Conservation (phyloP, 106 monocot species). For the Apostasia shenzhenica region DNA sequence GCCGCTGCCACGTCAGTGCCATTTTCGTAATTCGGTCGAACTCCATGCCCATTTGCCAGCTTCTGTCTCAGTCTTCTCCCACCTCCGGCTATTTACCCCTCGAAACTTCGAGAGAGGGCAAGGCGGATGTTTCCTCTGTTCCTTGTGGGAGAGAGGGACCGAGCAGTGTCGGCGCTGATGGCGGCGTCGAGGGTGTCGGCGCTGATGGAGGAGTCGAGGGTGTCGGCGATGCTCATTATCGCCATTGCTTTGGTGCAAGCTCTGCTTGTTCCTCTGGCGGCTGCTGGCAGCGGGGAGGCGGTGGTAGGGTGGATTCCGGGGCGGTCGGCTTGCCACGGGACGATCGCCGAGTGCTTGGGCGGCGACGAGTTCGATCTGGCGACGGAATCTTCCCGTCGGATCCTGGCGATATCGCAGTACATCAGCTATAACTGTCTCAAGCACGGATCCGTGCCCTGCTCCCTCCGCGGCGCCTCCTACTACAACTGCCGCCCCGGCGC, state of each 20-base stretch:
- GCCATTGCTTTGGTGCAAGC: background rate
- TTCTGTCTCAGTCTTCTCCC: background rate
- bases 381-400: conserved; percentile 28
- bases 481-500: conserved; percentile 57
- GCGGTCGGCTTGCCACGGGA: conserved; percentile 7
- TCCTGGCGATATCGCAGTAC: conserved; percentile 26
- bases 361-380: conserved; percentile 28
- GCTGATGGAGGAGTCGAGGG: background rate
- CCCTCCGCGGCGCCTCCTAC: conserved; percentile 40
- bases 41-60: background rate
- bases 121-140: background rate
- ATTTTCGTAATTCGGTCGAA: background rate
- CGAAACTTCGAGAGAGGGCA: background rate
- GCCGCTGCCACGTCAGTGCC: background rate
- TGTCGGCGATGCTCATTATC: background rate
- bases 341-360: conserved; percentile 10
- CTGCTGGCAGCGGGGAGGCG: background rate
- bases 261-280: background rate
- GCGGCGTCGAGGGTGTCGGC: background rate
- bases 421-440: conserved; percentile 42
- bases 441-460: conserved; percentile 34
- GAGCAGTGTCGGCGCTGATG: background rate
- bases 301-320: conserved; percentile 7
- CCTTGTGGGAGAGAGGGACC: background rate
- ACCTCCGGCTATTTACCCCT: background rate